A percentile compares a stretch with the other conserved stretches of the same genome.
These are phyloP conservation scores for Solanum rostratum DNA, from an alignment of 257 asterid species.

Conservation along the genomic window DNA sequence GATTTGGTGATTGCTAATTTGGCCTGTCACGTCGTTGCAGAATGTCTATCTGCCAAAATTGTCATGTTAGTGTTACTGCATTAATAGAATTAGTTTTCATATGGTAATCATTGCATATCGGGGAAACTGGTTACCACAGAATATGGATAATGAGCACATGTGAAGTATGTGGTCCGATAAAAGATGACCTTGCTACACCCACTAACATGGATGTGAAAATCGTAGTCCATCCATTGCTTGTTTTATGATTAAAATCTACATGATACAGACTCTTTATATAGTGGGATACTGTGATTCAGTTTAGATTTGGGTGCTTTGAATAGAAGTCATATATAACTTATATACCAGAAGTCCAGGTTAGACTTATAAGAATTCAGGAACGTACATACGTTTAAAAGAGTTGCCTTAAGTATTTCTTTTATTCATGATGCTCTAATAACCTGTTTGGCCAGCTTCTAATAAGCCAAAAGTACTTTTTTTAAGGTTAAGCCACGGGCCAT, in stretches of 20 bases:
- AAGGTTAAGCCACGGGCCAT: neutral
- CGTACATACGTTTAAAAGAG: neutral
- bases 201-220: neutral
- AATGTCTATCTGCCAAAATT: neutral
- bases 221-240: neutral
- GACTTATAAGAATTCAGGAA: neutral
- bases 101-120: neutral
- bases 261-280: neutral
- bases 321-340: neutral
- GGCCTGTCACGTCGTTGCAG: neutral
- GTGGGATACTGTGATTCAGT: neutral
- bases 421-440: neutral
- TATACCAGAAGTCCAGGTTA: neutral
- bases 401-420: neutral
- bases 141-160: neutral
- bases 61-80: neutral
- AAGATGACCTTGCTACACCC: neutral
- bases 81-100: neutral
- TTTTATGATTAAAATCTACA: neutral
- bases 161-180: neutral
- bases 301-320: neutral
- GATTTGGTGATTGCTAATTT: neutral
- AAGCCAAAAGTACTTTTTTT: neutral
- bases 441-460: neutral
- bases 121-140: neutral